phyloP scores from a whole-genome alignment of 2,329 filamentous ascomycete genomes.

The Penicillium corylophilum region DNA sequence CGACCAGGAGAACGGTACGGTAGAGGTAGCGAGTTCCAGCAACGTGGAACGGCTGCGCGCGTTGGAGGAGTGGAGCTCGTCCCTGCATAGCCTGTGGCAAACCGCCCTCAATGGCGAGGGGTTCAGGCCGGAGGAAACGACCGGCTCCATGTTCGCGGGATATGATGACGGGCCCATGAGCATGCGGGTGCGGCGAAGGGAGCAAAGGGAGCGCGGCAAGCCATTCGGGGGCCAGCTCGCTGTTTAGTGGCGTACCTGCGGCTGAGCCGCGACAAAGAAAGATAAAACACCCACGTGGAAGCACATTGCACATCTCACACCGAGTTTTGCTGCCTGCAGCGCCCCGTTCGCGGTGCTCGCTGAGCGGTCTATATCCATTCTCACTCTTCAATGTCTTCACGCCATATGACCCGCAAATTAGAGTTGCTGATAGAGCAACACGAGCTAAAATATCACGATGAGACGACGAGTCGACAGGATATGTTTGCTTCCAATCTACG shows the following conservation, averaged over 20 bases:
- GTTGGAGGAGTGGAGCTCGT: slow-evolving; percentile 68
- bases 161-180: slow-evolving; percentile 30
- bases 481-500: neutral
- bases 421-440: slow-evolving; percentile 20
- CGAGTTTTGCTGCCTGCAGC: slow-evolving; percentile 15
- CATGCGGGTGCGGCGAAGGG: slow-evolving; percentile 29
- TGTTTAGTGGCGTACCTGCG: slow-evolving; percentile 5
- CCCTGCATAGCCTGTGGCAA: slow-evolving; percentile 67
- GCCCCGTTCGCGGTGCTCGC: neutral
- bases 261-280: neutral
- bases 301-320: slow-evolving; percentile 13
- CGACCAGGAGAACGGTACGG: slow-evolving; percentile 79
- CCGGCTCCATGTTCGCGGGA: slow-evolving; percentile 29
- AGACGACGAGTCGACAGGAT: slow-evolving; percentile 18
- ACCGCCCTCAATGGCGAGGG: slow-evolving; percentile 76
- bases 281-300: neutral
- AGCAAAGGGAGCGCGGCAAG: slow-evolving; percentile 25
- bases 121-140: slow-evolving; percentile 47
- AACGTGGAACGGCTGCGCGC: slow-evolving; percentile 70
- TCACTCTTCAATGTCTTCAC: neutral
- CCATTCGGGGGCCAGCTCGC: slow-evolving; percentile 3
- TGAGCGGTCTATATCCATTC: slow-evolving; percentile 12
- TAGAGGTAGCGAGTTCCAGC: slow-evolving; percentile 72
- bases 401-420: slow-evolving; percentile 20
- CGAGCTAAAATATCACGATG: slow-evolving; percentile 24